Evolutionary conservation across 306 rosid genomes (phyloP).

Genomic region (Malus sylvestris): DNA sequence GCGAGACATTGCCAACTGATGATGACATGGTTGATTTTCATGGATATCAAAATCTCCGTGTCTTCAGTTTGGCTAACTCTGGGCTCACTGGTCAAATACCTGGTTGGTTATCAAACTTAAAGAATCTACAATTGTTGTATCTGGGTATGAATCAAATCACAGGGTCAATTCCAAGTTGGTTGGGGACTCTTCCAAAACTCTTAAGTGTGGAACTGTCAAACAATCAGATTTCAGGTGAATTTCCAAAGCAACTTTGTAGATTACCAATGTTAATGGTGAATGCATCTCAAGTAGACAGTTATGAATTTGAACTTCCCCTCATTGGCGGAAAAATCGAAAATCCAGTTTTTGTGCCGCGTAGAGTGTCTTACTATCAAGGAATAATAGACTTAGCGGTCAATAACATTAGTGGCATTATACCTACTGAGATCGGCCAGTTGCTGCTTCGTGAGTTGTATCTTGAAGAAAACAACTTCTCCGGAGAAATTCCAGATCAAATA

Average conservation of each 20-base stretch:
- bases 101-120: too few species aligned
- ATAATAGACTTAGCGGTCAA: fast-evolving
- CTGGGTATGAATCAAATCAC: background rate
- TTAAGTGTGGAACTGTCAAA: fast-evolving
- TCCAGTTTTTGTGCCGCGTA: too few species aligned
- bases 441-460: background rate
- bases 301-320: too few species aligned
- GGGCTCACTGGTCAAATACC: too few species aligned
- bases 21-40: background rate
- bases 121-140: background rate
- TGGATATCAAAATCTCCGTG: fast-evolving
- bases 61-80: fast-evolving
- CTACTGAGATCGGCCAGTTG: background rate
- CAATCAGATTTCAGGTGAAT: background rate
- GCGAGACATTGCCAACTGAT: background rate
- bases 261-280: too few species aligned
- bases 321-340: fast-evolving
- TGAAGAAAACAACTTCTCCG: background rate
- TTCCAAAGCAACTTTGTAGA: too few species aligned
- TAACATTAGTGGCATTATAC: too few species aligned
- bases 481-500: background rate
- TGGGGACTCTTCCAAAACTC: background rate
- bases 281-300: too few species aligned
- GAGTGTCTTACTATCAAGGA: too few species aligned
- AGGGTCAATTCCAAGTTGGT: background rate